A percentile compares a stretch with the other conserved stretches of the same genome.
phyloP scores from a whole-genome alignment of 1,139 yeast species.

The Arxiozyma heterogenica region DNA sequence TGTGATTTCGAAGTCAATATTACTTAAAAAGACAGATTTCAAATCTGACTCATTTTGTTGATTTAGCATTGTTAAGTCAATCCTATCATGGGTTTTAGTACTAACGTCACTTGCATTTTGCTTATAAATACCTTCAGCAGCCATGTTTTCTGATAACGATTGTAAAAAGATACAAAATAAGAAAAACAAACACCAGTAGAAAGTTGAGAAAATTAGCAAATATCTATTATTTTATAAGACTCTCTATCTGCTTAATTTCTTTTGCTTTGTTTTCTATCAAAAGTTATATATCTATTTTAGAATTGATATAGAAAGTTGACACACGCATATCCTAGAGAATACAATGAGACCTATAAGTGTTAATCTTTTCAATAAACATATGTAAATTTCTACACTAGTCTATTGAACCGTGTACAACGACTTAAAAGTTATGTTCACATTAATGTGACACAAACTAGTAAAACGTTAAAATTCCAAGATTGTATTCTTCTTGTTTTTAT shows the following conservation, averaged over 20 bases:
- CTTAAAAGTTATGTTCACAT: too few relatives aligned
- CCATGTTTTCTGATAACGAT: background rate
- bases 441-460: too few relatives aligned
- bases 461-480: too few relatives aligned
- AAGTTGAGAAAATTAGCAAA: too few relatives aligned
- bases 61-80: background rate
- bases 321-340: background rate
- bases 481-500: too few relatives aligned
- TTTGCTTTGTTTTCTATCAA: background rate
- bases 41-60: constrained; percentile 50
- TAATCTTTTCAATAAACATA: background rate
- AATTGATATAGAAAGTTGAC: too few relatives aligned
- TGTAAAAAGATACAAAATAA: too few relatives aligned
- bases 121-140: background rate
- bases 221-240: background rate
- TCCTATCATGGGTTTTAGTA: background rate
- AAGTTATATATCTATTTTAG: too few relatives aligned
- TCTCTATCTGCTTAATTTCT: background rate
- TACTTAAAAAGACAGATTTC: constrained; percentile 78
- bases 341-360: background rate
- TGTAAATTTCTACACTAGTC: too few relatives aligned
- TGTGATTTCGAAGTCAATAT: constrained; percentile 70
- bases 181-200: background rate
- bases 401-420: background rate
- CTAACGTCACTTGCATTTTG: background rate